Evolutionary conservation across 106 monocot species (phyloP), one percentile per base, ranked within the genome.

Genomic region (Dendrobium officinale): DNA sequence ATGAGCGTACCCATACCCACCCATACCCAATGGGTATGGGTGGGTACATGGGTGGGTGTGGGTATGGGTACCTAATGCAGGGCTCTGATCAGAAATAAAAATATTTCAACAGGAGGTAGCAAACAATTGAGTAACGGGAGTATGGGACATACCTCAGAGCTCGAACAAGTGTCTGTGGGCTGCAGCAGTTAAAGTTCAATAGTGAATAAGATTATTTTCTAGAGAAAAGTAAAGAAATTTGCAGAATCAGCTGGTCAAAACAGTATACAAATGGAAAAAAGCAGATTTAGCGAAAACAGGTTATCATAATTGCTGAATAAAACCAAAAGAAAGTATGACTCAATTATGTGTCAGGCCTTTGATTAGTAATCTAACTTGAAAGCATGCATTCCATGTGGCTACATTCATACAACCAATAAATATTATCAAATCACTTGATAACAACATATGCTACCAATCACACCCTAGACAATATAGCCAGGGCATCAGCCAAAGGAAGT

Each of bases 131-230:
- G 18, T 51, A 9, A 61, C 61, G 6, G 8, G 19, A 20, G n/a
- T n/a, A 51, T 76, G 13, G 37, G 76, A 42, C 66, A 85, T 90
- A 99, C 99, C 95, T 95, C 78, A 99, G 31, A 72, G 99, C 95
- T 80, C 93, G 88, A 64, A 99, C 99, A 73, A 99, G 80, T 1
- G 91, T 95, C 42, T 95, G 99, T 68, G 99, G 99, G 77, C 99
- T 99, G 81, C 99, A 86, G 64, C 99, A 86, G 72, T 59, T 48
- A n/a, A 82, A 48, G 49, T 2, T 72, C 20, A 80, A 77, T 26
- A 27, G 20, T 24, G 15, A 76, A 48, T 27, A 51, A 49, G 11
- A 49, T 48, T 18, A 20, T 26, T 76, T 49, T 27, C 10, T 76
- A 19, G 19, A 1, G 20, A n/a, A 74, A 73, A 42, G 42, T 37